A percentile compares a stretch with the other conserved stretches of the same genome.
Evolutionary conservation across 192 early-diverging fungal genomes (phyloP).

Genomic region (Dissophora ornata): DNA sequence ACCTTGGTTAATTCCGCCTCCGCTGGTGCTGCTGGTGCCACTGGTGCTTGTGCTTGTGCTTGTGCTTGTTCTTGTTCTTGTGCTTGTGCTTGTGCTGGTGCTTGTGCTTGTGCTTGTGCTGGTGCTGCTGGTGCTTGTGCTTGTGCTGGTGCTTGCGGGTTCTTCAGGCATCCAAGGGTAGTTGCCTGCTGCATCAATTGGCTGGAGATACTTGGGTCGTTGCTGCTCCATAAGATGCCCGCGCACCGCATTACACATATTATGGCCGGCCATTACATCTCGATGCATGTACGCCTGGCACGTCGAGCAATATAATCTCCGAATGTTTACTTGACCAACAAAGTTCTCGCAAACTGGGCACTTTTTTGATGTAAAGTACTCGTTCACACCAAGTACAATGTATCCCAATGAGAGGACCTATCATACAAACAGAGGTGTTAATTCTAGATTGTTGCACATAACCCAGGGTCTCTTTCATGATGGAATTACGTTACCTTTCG

Average conservation of each 20-base stretch:
- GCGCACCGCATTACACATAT: constrained; percentile 1
- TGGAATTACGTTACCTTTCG: no score
- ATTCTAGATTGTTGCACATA: background rate
- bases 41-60: no score
- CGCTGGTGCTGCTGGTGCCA: no score
- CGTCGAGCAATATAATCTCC: background rate
- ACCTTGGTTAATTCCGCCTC: no score
- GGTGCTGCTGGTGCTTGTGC: no score
- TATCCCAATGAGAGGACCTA: constrained; percentile 10
- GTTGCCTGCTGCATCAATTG: no score
- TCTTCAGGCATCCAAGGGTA: no score
- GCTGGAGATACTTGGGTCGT: no score
- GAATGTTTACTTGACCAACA: constrained; percentile 7
- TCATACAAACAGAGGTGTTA: background rate
- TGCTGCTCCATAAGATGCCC: background rate
- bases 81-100: no score
- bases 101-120: no score
- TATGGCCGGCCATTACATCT: constrained; percentile 6
- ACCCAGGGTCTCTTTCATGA: background rate
- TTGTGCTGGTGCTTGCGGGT: no score
- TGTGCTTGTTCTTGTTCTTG: no score
- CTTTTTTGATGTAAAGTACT: constrained; percentile 24
- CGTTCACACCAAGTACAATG: constrained; percentile 26
- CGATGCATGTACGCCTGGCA: constrained; percentile 9
- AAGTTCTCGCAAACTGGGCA: constrained; percentile 25